These are phyloP conservation scores for Parietichytrium sp. DNA, from an alignment of 108 stramenopile species.

Conservation along the genomic window DNA sequence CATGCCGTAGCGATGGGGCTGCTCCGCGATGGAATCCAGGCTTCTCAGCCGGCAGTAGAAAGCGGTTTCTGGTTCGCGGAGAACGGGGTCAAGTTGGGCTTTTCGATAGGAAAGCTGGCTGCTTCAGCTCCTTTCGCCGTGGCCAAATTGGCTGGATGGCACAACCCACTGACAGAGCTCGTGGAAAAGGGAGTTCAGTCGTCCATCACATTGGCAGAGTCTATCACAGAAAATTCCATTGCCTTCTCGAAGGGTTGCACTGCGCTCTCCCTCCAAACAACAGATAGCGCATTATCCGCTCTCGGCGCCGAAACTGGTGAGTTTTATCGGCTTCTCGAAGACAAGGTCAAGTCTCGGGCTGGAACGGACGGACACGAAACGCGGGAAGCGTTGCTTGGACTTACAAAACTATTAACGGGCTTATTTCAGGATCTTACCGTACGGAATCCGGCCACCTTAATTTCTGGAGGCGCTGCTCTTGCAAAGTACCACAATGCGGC, in stretches of 20 bases:
- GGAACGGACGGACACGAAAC: not conserved
- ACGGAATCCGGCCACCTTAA: not conserved
- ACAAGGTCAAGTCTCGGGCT: not conserved
- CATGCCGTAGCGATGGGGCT: too few species aligned
- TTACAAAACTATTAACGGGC: not conserved
- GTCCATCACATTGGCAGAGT: not conserved
- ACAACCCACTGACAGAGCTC: conserved; percentile 3
- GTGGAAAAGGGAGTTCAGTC: not conserved
- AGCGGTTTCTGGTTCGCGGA: not conserved
- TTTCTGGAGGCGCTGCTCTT: conserved; percentile 5
- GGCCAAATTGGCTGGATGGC: not conserved
- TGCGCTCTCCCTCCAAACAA: not conserved
- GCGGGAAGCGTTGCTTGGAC: not conserved
- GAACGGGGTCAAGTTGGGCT: not conserved
- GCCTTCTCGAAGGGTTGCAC: not conserved
- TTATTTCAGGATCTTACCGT: not conserved
- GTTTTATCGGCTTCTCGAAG: not conserved
- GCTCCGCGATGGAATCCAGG: not conserved
- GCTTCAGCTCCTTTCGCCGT: not conserved
- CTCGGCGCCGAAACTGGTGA: not conserved
- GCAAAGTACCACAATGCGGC: not conserved
- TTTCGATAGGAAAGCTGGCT: not conserved
- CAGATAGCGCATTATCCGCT: not conserved
- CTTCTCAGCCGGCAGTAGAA: not conserved
- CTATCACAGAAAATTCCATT: not conserved